A percentile compares a stretch with the other conserved stretches of the same genome.
Evolutionary conservation across 176 grass and related monocot genomes (phyloP).

Genomic region (Carex scoparia): DNA sequence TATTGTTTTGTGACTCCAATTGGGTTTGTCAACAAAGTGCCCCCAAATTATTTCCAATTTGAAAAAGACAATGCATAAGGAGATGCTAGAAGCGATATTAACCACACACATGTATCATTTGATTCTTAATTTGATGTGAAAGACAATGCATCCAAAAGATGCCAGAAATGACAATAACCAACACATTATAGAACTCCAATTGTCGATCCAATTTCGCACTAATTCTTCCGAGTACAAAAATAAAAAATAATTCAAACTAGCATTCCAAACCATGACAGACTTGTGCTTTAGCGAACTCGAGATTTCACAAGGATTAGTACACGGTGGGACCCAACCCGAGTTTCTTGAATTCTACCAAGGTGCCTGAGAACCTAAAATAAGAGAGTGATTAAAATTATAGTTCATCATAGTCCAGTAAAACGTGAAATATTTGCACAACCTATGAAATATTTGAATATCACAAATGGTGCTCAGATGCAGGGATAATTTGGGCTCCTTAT

Average conservation of each 20-base stretch:
- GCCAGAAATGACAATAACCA: not conserved
- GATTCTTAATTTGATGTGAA: not conserved
- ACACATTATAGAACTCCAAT: not conserved
- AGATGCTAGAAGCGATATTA: not conserved
- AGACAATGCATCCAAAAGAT: not conserved
- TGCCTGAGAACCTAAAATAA: conserved; percentile 72
- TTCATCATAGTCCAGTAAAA: not conserved
- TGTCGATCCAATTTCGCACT: not conserved
- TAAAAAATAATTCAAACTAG: not conserved
- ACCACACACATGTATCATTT: not conserved
- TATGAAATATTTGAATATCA: not conserved
- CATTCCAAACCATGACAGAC: not conserved
- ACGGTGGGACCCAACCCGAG: conserved; percentile 58
- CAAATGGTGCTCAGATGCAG: not conserved
- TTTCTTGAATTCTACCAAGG: conserved; percentile 78
- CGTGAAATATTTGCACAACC: not conserved
- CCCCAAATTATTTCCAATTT: not conserved
- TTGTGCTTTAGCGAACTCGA: not conserved
- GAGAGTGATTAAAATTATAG: not conserved
- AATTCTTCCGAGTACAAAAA: not conserved
- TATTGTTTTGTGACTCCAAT: no score
- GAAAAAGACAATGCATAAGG: not conserved
- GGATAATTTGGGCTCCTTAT: not conserved
- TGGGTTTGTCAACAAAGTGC: not conserved
- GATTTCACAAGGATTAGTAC: conserved; percentile 70